Evolutionary conservation across 2,329 filamentous ascomycete species (phyloP).

Genomic region (Cladobotryum protrusum): DNA sequence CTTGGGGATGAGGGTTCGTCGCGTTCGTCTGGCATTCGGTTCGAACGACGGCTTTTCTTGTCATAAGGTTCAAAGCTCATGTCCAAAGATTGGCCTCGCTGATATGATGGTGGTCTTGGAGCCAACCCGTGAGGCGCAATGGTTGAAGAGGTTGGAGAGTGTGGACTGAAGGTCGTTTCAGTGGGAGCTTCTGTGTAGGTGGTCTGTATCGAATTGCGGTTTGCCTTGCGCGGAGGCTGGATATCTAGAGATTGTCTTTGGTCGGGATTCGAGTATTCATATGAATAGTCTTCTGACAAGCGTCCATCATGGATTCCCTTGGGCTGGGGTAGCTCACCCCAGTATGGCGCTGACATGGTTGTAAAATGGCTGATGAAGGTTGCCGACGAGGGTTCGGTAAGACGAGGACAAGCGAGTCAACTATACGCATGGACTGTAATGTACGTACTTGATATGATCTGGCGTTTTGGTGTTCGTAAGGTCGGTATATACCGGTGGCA

Average conservation of each 20-base stretch:
- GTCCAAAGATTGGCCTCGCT: conserved; percentile 38
- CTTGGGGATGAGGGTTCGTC: conserved; percentile 29
- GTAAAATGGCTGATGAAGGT: not conserved
- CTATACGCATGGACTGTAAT: not conserved
- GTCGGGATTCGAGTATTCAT: conserved; percentile 25
- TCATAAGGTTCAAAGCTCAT: conserved; percentile 28
- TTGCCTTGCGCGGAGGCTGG: conserved; percentile 39
- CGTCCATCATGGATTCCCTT: conserved; percentile 36
- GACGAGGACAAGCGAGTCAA: not conserved
- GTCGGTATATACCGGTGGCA: too few relatives aligned
- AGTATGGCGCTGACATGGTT: conserved; percentile 48
- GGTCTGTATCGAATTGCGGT: conserved; percentile 51
- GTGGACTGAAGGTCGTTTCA: conserved; percentile 53
- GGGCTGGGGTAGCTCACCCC: conserved; percentile 50
- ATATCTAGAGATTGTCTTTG: conserved; percentile 28
- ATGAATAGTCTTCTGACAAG: conserved; percentile 22
- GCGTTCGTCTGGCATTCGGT: conserved; percentile 28
- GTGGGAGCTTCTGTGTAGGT: conserved; percentile 48
- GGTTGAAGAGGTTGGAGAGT: conserved; percentile 47
- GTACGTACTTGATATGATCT: conserved; percentile 1
- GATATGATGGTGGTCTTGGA: conserved; percentile 53
- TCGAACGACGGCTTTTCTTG: conserved; percentile 7
- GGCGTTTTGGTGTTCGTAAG: not conserved
- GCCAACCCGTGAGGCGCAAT: conserved; percentile 48
- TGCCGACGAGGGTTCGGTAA: not conserved